Evolutionary conservation across 495 filamentous ascomycete species (phyloP).

Genomic region (Monascus purpureus): DNA sequence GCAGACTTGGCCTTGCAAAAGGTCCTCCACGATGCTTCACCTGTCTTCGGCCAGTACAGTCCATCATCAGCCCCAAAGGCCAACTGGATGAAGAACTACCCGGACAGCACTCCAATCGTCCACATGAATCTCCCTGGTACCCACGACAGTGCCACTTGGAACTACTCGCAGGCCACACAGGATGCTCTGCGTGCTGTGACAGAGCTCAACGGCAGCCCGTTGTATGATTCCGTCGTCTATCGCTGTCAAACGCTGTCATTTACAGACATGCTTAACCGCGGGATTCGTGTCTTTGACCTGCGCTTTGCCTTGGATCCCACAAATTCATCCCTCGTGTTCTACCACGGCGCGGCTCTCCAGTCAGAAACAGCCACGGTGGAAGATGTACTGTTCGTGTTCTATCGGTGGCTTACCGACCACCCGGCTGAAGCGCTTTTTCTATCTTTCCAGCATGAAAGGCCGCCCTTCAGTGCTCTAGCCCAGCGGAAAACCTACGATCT

Average conservation of each 20-base stretch:
- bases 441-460: constrained; percentile 28
- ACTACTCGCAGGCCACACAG: constrained; percentile 32
- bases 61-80: constrained; percentile 11
- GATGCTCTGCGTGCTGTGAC: constrained; percentile 22
- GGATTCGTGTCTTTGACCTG: constrained; percentile 39
- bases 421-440: constrained; percentile 21
- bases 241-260: constrained; percentile 28
- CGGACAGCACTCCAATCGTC: constrained; percentile 27
- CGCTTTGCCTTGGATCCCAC: constrained; percentile 33
- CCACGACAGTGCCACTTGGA: constrained; percentile 43
- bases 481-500: constrained; percentile 19
- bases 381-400: constrained; percentile 36
- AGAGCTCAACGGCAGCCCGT: constrained; percentile 18
- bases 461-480: constrained; percentile 20
- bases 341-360: constrained; percentile 31
- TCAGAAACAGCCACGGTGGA: constrained; percentile 29
- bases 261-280: constrained; percentile 25
- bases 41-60: constrained; percentile 25
- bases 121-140: constrained; percentile 39
- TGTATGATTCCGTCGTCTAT: constrained; percentile 16
- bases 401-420: constrained; percentile 27
- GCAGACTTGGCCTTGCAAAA: constrained; percentile 25
- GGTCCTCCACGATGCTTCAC: constrained; percentile 24
- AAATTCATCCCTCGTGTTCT: constrained; percentile 32
- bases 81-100: constrained; percentile 31